phyloP scores from a whole-genome alignment of 345 rosid genomes.

The Arabis hirsuta region DNA sequence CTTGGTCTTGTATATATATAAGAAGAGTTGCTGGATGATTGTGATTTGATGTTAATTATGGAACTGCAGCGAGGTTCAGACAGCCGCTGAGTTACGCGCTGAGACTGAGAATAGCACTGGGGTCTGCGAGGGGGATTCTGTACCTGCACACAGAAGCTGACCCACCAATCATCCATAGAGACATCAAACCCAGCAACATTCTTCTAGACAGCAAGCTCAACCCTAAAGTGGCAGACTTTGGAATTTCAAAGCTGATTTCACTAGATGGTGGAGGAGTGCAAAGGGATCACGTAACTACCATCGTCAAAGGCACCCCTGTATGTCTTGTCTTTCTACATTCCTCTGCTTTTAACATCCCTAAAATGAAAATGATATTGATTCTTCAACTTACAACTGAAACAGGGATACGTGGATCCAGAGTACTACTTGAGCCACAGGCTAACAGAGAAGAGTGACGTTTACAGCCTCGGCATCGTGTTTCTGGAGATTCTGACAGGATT shows the following conservation, averaged over 20 bases:
- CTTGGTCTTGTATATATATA: neutral
- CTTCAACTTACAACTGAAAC: neutral
- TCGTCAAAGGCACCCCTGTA: constrained; percentile 57
- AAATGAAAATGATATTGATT: too few relatives aligned
- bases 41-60: neutral
- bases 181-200: constrained; percentile 61
- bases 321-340: neutral
- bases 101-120: constrained; percentile 52
- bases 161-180: constrained; percentile 59
- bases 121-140: constrained; percentile 55
- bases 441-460: constrained; percentile 60
- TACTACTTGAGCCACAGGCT: constrained; percentile 52
- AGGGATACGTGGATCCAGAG: constrained; percentile 66
- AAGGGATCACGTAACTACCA: constrained; percentile 51
- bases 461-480: constrained; percentile 58
- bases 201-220: constrained; percentile 50
- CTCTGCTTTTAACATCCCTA: neutral
- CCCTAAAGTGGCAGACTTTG: constrained; percentile 64
- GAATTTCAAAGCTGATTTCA: constrained; percentile 59
- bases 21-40: neutral
- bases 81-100: constrained; percentile 35
- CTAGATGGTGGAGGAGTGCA: constrained; percentile 42
- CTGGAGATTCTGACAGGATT: constrained; percentile 59
- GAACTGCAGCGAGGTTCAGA: constrained; percentile 42
- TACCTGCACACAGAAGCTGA: constrained; percentile 63